Evolutionary conservation across 2,329 filamentous ascomycete genomes (phyloP).

Genomic region (Sarocladiaceae sp.): DNA sequence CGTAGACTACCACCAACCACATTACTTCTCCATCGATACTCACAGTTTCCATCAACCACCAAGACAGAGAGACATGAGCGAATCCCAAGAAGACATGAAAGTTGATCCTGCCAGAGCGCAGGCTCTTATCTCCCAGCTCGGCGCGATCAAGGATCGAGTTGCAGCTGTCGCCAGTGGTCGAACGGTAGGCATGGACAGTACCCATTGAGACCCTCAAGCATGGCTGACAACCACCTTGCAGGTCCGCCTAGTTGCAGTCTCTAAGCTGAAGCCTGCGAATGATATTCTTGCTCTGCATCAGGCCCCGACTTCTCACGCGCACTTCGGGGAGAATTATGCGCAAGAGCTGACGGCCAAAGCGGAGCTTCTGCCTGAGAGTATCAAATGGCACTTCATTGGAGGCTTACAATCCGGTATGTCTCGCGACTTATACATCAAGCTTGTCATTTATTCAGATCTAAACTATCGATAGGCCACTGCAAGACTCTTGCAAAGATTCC

Average conservation of each 20-base stretch:
- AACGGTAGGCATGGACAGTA: constrained; percentile 39
- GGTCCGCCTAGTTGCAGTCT: constrained; percentile 89
- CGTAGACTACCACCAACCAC: neutral
- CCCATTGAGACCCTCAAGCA: neutral
- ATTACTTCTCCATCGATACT: neutral
- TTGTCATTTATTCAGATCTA: neutral
- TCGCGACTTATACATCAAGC: neutral
- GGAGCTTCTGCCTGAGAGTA: constrained; percentile 66
- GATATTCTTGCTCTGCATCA: constrained; percentile 84
- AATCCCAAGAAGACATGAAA: constrained; percentile 49
- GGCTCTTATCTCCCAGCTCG: constrained; percentile 58
- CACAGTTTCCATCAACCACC: neutral
- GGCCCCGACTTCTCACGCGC: constrained; percentile 53
- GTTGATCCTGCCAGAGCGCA: constrained; percentile 58
- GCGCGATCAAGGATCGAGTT: constrained; percentile 55
- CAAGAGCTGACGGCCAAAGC: constrained; percentile 89
- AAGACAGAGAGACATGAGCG: constrained; percentile 34
- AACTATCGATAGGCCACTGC: constrained; percentile 68
- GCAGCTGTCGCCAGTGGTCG: constrained; percentile 47
- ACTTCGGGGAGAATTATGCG: constrained; percentile 97
- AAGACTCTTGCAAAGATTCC: constrained; percentile 79
- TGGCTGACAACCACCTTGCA: constrained; percentile 25
- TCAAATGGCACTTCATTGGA: constrained; percentile 97
- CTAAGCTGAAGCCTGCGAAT: constrained; percentile 89
- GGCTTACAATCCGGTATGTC: constrained; percentile 69